phyloP scores from a whole-genome alignment of 176 grass and related monocot species.

The Carex parvula region DNA sequence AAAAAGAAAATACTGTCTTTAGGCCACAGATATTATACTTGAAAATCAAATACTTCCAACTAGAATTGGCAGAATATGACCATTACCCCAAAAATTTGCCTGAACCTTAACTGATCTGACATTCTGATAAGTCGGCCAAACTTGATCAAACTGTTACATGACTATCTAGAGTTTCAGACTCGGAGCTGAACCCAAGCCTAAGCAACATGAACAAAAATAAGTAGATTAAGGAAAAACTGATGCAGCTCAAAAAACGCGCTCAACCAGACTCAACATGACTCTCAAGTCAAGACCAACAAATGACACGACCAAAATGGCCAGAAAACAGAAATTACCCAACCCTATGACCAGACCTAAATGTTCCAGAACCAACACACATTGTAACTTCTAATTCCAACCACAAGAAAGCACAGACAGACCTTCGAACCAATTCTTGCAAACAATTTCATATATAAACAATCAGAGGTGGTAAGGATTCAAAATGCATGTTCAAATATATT shows the following conservation, averaged over 20 bases:
- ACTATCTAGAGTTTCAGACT: neutral
- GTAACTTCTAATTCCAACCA: neutral
- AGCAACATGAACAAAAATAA: neutral
- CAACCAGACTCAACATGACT: neutral
- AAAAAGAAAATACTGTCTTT: neutral
- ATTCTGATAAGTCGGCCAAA: neutral
- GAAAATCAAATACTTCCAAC: neutral
- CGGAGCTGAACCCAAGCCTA: neutral
- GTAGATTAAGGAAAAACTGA: neutral
- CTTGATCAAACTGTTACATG: neutral
- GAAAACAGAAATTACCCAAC: neutral
- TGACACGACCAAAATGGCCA: neutral
- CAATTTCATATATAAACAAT: neutral
- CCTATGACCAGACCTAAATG: neutral
- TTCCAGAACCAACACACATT: neutral
- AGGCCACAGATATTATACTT: neutral
- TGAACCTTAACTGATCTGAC: neutral
- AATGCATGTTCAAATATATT: neutral
- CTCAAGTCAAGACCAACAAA: neutral
- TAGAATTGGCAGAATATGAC: neutral
- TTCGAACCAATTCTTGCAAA: neutral
- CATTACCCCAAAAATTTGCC: neutral
- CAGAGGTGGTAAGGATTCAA: neutral
- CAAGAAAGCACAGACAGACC: neutral
- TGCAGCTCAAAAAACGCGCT: neutral